These are phyloP conservation scores for Chromosphaera perkinsii DNA, from an alignment of 208 protist species.

Conservation along the genomic window DNA sequence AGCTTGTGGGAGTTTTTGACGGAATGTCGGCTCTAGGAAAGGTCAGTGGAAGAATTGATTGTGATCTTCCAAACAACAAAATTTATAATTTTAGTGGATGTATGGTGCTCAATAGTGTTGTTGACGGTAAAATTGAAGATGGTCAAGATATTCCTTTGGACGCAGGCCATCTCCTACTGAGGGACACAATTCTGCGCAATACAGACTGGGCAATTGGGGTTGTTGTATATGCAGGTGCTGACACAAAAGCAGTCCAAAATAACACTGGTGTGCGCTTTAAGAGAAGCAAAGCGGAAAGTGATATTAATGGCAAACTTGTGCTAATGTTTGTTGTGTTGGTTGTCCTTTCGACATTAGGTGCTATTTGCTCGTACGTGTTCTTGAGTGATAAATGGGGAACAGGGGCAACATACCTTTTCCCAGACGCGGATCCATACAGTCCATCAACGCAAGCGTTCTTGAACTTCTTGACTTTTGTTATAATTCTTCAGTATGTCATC, in stretches of 20 bases:
- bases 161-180: slow-evolving; percentile 20
- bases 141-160: slow-evolving; percentile 7
- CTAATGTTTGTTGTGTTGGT: slow-evolving; percentile 43
- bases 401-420: background rate
- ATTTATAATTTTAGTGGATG: slow-evolving; percentile 51
- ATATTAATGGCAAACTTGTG: slow-evolving; percentile 26
- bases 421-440: background rate
- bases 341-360: slow-evolving; percentile 41
- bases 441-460: background rate
- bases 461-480: slow-evolving; percentile 11
- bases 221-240: slow-evolving; percentile 48
- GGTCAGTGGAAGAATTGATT: slow-evolving; percentile 36
- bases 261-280: slow-evolving; percentile 15
- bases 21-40: background rate
- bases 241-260: slow-evolving; percentile 49
- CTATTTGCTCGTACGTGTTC: slow-evolving; percentile 18
- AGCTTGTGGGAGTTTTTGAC: background rate
- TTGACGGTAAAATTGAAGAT: background rate
- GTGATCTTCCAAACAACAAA: slow-evolving; percentile 58
- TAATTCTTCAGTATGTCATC: slow-evolving; percentile 67
- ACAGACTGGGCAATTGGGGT: slow-evolving; percentile 48
- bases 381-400: too few species aligned
- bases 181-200: slow-evolving; percentile 44
- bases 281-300: slow-evolving; percentile 15
- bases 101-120: background rate